Percentiles rank a stretch among this genome's conserved stretches.
These are phyloP conservation scores for Kodamaea lidongshanica DNA, from an alignment of 805 yeast genomes.

Conservation along the genomic window DNA sequence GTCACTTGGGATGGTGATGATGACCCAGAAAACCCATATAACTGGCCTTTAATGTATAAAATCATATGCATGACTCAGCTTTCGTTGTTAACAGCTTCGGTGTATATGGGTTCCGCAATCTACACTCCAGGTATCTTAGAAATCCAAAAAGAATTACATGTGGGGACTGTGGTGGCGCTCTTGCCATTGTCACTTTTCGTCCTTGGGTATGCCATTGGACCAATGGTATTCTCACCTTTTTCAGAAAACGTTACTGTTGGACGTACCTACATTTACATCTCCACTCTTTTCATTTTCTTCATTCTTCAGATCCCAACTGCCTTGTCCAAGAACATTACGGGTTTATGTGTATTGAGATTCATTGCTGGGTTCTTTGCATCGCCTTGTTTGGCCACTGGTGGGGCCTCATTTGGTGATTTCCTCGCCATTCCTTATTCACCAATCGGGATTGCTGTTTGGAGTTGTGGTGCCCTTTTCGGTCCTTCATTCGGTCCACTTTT, in stretches of 20 bases:
- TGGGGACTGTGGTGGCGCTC: conserved; percentile 39
- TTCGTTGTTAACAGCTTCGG: conserved; percentile 41
- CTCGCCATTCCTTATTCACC: conserved; percentile 38
- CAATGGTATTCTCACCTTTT: conserved; percentile 52
- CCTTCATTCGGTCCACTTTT: conserved; percentile 55
- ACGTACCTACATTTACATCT: conserved; percentile 44
- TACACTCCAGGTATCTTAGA: conserved; percentile 46
- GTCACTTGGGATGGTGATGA: conserved; percentile 36
- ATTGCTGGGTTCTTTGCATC: conserved; percentile 50
- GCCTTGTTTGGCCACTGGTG: conserved; percentile 54
- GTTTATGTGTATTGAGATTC: conserved; percentile 45
- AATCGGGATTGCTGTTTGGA: conserved; percentile 46
- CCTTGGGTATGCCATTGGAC: conserved; percentile 57
- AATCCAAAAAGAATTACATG: conserved; percentile 41
- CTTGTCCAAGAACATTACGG: conserved; percentile 43
- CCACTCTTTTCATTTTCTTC: conserved; percentile 42
- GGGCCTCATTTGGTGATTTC: conserved; percentile 51
- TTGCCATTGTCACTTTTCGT: conserved; percentile 52
- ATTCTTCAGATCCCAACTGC: conserved; percentile 55
- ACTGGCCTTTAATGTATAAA: conserved; percentile 46
- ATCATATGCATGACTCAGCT: conserved; percentile 32
- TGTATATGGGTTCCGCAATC: conserved; percentile 53
- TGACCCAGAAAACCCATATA: conserved; percentile 52
- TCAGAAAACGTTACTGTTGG: conserved; percentile 52
- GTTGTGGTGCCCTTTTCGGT: conserved; percentile 48